Percentiles rank a stretch among this genome's conserved stretches.
Conservation (phyloP, 2,329 filamentous ascomycete species). For the Venturia asperata region DNA sequence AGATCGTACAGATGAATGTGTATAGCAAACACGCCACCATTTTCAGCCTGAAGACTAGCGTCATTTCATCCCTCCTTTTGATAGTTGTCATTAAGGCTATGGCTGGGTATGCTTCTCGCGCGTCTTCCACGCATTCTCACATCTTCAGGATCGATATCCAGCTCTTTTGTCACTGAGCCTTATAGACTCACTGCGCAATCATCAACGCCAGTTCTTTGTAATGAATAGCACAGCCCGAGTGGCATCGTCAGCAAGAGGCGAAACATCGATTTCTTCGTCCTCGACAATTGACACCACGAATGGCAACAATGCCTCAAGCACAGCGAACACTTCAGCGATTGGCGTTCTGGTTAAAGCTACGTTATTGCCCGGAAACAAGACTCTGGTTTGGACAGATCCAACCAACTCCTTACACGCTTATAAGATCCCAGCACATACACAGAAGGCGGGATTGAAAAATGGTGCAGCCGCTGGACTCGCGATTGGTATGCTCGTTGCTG, state of each 20-base stretch:
- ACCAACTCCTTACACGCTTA: not conserved
- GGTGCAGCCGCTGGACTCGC: conserved; percentile 32
- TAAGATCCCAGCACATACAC: not conserved
- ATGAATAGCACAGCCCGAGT: no score
- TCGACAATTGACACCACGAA: no score
- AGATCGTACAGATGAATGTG: conserved; percentile 25
- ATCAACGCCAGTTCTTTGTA: no score
- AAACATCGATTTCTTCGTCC: no score
- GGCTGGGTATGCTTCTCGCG: not conserved
- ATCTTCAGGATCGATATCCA: not conserved
- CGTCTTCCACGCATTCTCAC: not conserved
- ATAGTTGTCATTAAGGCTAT: not conserved
- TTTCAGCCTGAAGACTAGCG: conserved; percentile 6
- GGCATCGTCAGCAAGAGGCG: no score
- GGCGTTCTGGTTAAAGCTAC: not conserved
- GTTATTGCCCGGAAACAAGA: not conserved
- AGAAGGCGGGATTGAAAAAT: not conserved
- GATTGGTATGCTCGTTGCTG: conserved; percentile 31
- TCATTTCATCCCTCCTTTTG: not conserved
- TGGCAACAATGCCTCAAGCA: no score
- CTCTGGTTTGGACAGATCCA: no score
- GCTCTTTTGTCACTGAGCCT: not conserved
- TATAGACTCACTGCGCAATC: no score
- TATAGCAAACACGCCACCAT: conserved; percentile 21
- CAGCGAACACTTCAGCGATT: no score